A percentile compares a stretch with the other conserved stretches of the same genome.
Evolutionary conservation across 768 basidiomycete species (phyloP).

Genomic region (Clitopilus hobsonii): DNA sequence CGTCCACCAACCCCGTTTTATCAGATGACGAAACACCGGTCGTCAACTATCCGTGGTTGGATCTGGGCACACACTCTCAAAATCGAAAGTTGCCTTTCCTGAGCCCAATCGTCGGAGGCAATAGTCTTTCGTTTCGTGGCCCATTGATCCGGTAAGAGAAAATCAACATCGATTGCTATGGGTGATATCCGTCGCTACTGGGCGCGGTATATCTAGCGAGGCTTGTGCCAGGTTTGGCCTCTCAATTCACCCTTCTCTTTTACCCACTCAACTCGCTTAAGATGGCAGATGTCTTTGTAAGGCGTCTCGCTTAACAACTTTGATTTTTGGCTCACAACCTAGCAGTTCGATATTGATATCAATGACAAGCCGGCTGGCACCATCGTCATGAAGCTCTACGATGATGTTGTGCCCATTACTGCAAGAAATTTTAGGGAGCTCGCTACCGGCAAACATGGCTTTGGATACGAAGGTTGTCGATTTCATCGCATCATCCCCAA

Average conservation of each 20-base stretch:
- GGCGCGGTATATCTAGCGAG: background rate
- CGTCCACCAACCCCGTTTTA: background rate
- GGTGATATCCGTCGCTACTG: constrained; percentile 7
- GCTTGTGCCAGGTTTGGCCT: background rate
- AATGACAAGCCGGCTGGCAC: constrained; percentile 55
- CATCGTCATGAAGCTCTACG: constrained; percentile 79
- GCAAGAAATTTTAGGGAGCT: constrained; percentile 78
- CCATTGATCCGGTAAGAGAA: background rate
- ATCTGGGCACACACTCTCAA: background rate
- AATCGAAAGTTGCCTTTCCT: background rate
- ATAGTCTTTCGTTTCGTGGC: background rate
- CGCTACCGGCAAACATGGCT: constrained; percentile 57
- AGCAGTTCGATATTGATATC: constrained; percentile 63
- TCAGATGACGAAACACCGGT: background rate
- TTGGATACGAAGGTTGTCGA: constrained; percentile 62
- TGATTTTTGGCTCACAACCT: background rate
- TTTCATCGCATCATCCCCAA: constrained; percentile 75
- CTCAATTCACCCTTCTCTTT: constrained; percentile 11
- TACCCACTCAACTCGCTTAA: background rate
- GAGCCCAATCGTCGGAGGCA: background rate
- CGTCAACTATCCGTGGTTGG: background rate
- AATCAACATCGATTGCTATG: constrained; percentile 7
- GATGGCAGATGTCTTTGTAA: constrained; percentile 31
- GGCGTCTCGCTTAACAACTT: background rate
- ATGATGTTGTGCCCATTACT: constrained; percentile 78